phyloP scores from a whole-genome alignment of 768 basidiomycete species.

The Tulasnella sp. region DNA sequence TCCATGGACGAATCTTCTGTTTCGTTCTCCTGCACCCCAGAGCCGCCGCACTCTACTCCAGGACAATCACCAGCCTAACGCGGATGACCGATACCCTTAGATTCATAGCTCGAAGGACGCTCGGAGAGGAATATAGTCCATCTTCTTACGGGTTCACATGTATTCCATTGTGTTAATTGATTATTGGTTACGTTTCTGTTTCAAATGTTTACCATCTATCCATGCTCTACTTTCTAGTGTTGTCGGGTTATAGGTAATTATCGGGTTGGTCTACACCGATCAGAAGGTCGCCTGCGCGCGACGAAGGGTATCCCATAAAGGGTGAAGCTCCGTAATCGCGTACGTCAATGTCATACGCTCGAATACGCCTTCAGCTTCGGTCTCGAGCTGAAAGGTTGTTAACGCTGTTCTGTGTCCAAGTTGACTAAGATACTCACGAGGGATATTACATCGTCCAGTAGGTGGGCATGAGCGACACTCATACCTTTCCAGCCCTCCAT shows the following conservation, averaged over 20 bases:
- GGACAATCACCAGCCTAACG: background rate
- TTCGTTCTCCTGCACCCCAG: background rate
- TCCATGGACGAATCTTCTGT: background rate
- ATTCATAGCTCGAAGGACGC: background rate
- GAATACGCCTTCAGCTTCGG: conserved; percentile 57
- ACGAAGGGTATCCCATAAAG: conserved; percentile 50
- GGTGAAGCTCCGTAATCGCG: conserved; percentile 80
- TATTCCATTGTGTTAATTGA: background rate
- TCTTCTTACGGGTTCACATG: background rate
- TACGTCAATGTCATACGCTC: conserved; percentile 80
- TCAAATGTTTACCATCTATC: background rate
- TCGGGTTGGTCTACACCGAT: background rate
- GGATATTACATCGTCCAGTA: conserved; percentile 89
- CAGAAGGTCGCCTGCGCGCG: background rate
- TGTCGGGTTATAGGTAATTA: background rate
- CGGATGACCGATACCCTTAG: background rate
- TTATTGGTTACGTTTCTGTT: background rate
- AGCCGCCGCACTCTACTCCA: background rate
- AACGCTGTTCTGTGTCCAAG: background rate
- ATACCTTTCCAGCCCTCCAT: conserved; percentile 68
- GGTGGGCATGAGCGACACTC: conserved; percentile 87
- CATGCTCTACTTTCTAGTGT: background rate
- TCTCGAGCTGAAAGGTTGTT: conserved; percentile 59
- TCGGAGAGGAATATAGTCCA: background rate
- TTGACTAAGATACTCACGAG: conserved; percentile 54